These are phyloP conservation scores for Candida awuae DNA, from an alignment of 805 yeast genomes.

Conservation along the genomic window DNA sequence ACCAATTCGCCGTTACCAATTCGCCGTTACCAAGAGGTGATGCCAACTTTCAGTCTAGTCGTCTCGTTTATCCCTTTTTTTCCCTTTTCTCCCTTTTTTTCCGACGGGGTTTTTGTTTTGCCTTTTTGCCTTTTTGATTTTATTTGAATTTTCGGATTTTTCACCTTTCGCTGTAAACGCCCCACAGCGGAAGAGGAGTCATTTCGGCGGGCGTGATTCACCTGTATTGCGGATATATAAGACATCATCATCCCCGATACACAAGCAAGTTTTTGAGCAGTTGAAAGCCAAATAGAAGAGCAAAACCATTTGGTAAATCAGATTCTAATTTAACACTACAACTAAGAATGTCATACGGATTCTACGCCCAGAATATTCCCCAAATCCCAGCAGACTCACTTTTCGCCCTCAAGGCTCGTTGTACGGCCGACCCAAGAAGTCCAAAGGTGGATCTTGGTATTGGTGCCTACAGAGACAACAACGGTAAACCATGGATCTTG, in stretches of 20 bases:
- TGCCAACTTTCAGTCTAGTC: not conserved
- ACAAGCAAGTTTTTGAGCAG: too few relatives aligned
- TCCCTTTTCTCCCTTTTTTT: not conserved
- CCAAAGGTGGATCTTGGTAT: constrained; percentile 80
- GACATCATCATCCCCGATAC: too few relatives aligned
- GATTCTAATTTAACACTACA: too few relatives aligned
- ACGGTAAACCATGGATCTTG: constrained; percentile 84
- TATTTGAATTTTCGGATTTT: not conserved
- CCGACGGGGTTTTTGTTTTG: not conserved
- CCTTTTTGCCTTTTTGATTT: not conserved
- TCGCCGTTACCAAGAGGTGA: too few relatives aligned
- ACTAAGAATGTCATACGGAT: constrained; percentile 14
- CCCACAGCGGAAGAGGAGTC: too few relatives aligned
- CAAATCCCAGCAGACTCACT: constrained; percentile 81
- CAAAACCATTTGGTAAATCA: not conserved
- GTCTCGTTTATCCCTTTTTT: not conserved
- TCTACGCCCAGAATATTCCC: constrained; percentile 34
- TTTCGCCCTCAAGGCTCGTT: constrained; percentile 71
- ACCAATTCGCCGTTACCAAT: too few relatives aligned
- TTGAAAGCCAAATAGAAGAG: too few relatives aligned
- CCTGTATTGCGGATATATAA: too few relatives aligned
- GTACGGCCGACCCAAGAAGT: constrained; percentile 45
- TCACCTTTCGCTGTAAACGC: too few relatives aligned
- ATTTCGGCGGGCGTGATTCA: too few relatives aligned
- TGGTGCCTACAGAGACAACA: constrained; percentile 90